Percentiles rank a stretch among this genome's conserved stretches.
Evolutionary conservation across 768 basidiomycete genomes (phyloP).

Genomic region (Agrocybe chaxingu): DNA sequence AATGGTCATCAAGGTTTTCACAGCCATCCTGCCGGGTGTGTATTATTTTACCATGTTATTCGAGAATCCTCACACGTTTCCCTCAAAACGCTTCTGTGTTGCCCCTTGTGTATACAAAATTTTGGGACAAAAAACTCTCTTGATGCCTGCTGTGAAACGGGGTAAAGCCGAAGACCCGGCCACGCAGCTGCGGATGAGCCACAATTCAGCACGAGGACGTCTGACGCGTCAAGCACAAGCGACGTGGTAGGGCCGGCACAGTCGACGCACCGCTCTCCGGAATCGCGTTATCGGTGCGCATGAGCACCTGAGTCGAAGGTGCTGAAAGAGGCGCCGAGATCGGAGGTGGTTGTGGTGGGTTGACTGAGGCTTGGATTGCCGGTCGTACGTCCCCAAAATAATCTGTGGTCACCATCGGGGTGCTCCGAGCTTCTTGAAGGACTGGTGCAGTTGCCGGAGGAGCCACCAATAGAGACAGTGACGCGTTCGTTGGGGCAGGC

Average conservation of each 20-base stretch:
- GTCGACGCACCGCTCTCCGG: constrained; percentile 23
- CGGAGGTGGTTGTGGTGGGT: neutral
- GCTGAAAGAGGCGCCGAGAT: constrained; percentile 4
- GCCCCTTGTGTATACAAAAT: too few relatives aligned
- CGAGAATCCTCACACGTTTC: too few relatives aligned
- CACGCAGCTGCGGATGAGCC: too few relatives aligned
- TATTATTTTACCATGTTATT: too few relatives aligned
- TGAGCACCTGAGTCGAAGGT: constrained; percentile 4
- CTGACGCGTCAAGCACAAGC: constrained; percentile 57
- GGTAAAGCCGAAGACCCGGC: too few relatives aligned
- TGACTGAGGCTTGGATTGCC: constrained; percentile 1
- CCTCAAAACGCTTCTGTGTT: too few relatives aligned
- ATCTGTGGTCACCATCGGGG: constrained; percentile 8
- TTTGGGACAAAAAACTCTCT: too few relatives aligned
- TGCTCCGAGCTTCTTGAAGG: constrained; percentile 2
- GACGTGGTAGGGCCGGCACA: constrained; percentile 47
- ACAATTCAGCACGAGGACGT: too few relatives aligned
- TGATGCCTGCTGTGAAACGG: too few relatives aligned
- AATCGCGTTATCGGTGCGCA: constrained; percentile 7
- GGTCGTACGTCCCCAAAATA: constrained; percentile 19
- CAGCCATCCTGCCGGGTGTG: too few relatives aligned
- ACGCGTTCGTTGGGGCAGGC: neutral
- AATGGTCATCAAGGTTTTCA: too few relatives aligned
- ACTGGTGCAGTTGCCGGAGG: constrained; percentile 18
- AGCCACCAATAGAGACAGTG: constrained; percentile 1